These are phyloP conservation scores for Coemansia sp. DNA, from an alignment of 192 early-diverging fungal species.

Conservation along the genomic window DNA sequence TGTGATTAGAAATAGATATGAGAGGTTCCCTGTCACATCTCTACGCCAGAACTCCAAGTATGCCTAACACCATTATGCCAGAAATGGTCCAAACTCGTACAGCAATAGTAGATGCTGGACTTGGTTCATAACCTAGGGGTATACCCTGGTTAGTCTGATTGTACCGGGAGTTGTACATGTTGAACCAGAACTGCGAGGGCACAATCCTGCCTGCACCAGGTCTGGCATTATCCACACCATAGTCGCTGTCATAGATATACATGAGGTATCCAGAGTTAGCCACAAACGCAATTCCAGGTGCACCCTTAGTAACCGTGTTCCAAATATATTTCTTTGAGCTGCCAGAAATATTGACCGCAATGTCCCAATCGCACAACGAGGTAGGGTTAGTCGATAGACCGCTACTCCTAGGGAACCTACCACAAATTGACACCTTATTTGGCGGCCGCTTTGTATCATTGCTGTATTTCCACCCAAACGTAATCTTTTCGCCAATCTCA, in stretches of 20 bases:
- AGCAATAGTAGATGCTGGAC: slow-evolving; percentile 11
- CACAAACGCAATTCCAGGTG: slow-evolving; percentile 30
- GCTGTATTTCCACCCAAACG: slow-evolving; percentile 41
- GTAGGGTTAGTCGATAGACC: slow-evolving; percentile 10
- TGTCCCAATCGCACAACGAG: slow-evolving; percentile 41
- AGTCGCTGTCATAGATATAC: slow-evolving; percentile 47
- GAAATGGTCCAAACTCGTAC: slow-evolving; percentile 19
- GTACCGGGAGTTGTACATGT: slow-evolving; percentile 52
- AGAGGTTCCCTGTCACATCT: neutral
- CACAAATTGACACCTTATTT: slow-evolving; percentile 40
- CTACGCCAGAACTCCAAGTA: slow-evolving; percentile 16
- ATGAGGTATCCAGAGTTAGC: slow-evolving; percentile 35
- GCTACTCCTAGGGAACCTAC: slow-evolving; percentile 36
- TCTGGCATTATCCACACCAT: slow-evolving; percentile 22
- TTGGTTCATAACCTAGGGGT: slow-evolving; percentile 43
- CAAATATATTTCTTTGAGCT: slow-evolving; percentile 32
- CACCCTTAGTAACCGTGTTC: slow-evolving; percentile 38
- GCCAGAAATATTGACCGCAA: slow-evolving; percentile 46
- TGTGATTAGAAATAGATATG: neutral
- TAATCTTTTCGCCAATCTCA: slow-evolving; percentile 38
- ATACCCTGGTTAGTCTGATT: slow-evolving; percentile 42
- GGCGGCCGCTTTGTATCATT: slow-evolving; percentile 30
- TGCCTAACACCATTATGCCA: slow-evolving; percentile 13
- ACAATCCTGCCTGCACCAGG: slow-evolving; percentile 36
- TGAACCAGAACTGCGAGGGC: slow-evolving; percentile 36